Percentiles rank a stretch among this genome's conserved stretches.
Evolutionary conservation across 1,284 basidiomycete species (phyloP).

Genomic region (Cryptococcus deneoformans): DNA sequence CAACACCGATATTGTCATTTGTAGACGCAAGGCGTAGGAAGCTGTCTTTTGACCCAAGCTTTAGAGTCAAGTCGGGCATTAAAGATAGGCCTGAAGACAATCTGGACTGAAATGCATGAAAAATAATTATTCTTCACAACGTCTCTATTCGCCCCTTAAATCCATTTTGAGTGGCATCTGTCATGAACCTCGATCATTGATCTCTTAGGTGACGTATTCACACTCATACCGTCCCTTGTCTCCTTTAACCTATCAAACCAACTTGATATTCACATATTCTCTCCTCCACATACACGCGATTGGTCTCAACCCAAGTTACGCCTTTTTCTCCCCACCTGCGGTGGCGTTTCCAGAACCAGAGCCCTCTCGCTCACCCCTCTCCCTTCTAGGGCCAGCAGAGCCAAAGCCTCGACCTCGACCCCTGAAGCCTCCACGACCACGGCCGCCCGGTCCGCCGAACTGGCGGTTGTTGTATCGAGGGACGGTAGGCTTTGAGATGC

Average conservation of each 20-base stretch:
- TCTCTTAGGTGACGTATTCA: no score
- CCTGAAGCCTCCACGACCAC: constrained; percentile 54
- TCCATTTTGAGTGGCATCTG: no score
- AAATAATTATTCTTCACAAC: no score
- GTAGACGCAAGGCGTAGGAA: constrained; percentile 19
- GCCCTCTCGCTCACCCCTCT: constrained; percentile 4
- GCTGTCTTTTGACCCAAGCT: not conserved
- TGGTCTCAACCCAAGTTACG: not conserved
- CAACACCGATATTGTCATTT: constrained; percentile 35
- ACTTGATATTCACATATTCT: not conserved
- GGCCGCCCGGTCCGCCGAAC: constrained; percentile 47
- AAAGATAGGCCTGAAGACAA: no score
- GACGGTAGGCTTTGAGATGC: constrained; percentile 45
- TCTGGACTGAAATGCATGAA: no score
- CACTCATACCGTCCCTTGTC: no score
- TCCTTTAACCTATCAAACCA: not conserved
- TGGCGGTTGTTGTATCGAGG: constrained; percentile 18
- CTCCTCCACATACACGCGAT: not conserved
- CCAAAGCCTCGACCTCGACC: constrained; percentile 13
- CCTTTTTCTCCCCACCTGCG: constrained; percentile 1
- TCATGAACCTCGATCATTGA: no score
- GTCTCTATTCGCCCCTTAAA: no score
- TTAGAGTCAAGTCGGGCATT: no score
- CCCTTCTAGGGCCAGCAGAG: constrained; percentile 8
- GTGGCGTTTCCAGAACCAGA: not conserved